Evolutionary conservation across 2,329 filamentous ascomycete species (phyloP).

Genomic region (Aspergillus sp.): DNA sequence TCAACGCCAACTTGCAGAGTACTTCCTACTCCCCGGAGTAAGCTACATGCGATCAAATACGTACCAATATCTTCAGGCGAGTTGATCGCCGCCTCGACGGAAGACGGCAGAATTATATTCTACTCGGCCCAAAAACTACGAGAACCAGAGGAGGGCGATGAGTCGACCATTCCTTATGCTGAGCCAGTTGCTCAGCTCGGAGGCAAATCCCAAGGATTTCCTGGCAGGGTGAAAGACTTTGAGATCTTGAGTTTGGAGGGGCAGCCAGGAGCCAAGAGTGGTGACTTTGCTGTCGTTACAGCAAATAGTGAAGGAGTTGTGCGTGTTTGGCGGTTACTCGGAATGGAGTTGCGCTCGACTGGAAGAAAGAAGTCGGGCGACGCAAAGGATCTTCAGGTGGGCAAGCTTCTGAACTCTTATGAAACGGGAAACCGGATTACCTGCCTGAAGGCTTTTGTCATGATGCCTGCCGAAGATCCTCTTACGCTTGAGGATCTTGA

Average conservation of each 20-base stretch:
- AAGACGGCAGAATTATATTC: slow-evolving; percentile 86
- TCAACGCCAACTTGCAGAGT: slow-evolving; percentile 78
- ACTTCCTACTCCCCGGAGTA: slow-evolving; percentile 69
- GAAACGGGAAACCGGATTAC: slow-evolving; percentile 89
- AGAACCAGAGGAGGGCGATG: slow-evolving; percentile 49
- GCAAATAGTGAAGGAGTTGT: slow-evolving; percentile 85
- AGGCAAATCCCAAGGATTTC: slow-evolving; percentile 69
- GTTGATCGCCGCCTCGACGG: slow-evolving; percentile 78
- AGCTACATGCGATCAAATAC: slow-evolving; percentile 83
- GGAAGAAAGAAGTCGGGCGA: slow-evolving; percentile 24
- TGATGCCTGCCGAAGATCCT: slow-evolving; percentile 65
- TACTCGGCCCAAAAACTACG: slow-evolving; percentile 67
- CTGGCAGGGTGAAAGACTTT: slow-evolving; percentile 86
- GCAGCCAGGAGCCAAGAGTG: slow-evolving; percentile 37
- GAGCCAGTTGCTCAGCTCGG: slow-evolving; percentile 74
- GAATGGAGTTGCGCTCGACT: slow-evolving; percentile 35
- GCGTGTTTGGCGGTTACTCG: slow-evolving; percentile 71
- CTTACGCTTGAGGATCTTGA: slow-evolving; percentile 59
- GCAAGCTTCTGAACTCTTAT: slow-evolving; percentile 73
- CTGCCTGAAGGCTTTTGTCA: slow-evolving; percentile 82
- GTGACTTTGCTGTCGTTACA: slow-evolving; percentile 65
- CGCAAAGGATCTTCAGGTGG: slow-evolving; percentile 54
- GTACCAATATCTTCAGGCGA: slow-evolving; percentile 58
- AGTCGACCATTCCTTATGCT: slow-evolving; percentile 63
- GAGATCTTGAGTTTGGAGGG: slow-evolving; percentile 59